phyloP scores from a whole-genome alignment of 768 basidiomycete genomes.

The Hortiboletus flavorubellus region DNA sequence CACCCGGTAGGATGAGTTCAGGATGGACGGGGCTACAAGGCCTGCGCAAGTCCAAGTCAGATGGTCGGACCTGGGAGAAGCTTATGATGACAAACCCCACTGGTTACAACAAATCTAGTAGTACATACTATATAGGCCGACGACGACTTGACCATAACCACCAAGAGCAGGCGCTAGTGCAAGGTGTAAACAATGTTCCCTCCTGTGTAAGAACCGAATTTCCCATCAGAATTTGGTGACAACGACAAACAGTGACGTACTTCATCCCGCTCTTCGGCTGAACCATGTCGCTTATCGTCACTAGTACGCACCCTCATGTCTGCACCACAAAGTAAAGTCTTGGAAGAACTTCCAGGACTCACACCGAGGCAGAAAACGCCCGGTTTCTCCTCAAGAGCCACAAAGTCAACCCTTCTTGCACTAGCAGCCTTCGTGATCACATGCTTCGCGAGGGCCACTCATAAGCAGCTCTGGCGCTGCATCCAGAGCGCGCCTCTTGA shows the following conservation, averaged over 20 bases:
- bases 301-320: conserved; percentile 12
- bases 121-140: no score
- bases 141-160: no score
- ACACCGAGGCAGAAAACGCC: not conserved
- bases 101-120: no score
- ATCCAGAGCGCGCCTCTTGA: not conserved
- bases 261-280: not conserved
- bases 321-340: conserved; percentile 4
- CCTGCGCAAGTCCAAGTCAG: no score
- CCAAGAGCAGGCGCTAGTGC: not conserved
- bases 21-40: no score
- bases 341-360: conserved; percentile 12
- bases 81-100: no score
- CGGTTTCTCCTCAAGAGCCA: conserved; percentile 5
- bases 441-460: conserved; percentile 6
- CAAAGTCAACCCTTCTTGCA: conserved; percentile 12
- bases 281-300: not conserved
- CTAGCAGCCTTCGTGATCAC: conserved; percentile 19
- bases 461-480: conserved; percentile 6
- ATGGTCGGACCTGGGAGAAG: no score
- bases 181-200: no score
- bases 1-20: not conserved
- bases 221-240: not conserved
- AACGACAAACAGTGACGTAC: not conserved
- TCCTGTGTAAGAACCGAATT: not conserved